phyloP scores from a whole-genome alignment of 2,329 filamentous ascomycete species.

The Cryphonectria parasitica region DNA sequence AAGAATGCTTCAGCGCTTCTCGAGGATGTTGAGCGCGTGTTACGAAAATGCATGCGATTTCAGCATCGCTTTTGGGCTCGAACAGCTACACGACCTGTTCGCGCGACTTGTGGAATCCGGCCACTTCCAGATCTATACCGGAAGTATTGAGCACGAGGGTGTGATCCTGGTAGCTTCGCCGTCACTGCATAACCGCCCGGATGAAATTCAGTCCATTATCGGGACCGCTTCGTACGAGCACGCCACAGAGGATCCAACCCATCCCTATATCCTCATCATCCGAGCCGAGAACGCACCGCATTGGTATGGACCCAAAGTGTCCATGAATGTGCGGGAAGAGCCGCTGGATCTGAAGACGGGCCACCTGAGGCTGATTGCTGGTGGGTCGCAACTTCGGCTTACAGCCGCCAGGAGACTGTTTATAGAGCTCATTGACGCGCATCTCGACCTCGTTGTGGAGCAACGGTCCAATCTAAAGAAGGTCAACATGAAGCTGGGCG shows the following conservation, averaged over 20 bases:
- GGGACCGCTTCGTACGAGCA: slow-evolving; percentile 65
- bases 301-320: slow-evolving; percentile 81
- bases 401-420: slow-evolving; percentile 80
- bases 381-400: slow-evolving; percentile 79
- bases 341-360: slow-evolving; percentile 85
- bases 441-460: slow-evolving; percentile 87
- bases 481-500: slow-evolving; percentile 87
- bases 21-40: slow-evolving; percentile 83
- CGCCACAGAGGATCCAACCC: slow-evolving; percentile 70
- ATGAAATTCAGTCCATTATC: slow-evolving; percentile 84
- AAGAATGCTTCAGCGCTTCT: slow-evolving; percentile 95
- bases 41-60: slow-evolving; percentile 98
- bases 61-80: slow-evolving; percentile 73
- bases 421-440: slow-evolving; percentile 76
- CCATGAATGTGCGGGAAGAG: slow-evolving; percentile 73
- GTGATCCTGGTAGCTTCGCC: slow-evolving; percentile 86
- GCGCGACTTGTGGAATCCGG: slow-evolving; percentile 79
- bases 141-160: slow-evolving; percentile 71
- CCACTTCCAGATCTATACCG: slow-evolving; percentile 83
- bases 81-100: slow-evolving; percentile 75
- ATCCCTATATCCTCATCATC: slow-evolving; percentile 85
- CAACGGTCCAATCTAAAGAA: slow-evolving; percentile 91
- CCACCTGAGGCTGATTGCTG: slow-evolving; percentile 84
- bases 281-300: slow-evolving; percentile 76
- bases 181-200: slow-evolving; percentile 71